Evolutionary conservation across 169 alveolate genomes (phyloP), one percentile per base, ranked within the genome.

Genomic region (Cryptosporidium canis): DNA sequence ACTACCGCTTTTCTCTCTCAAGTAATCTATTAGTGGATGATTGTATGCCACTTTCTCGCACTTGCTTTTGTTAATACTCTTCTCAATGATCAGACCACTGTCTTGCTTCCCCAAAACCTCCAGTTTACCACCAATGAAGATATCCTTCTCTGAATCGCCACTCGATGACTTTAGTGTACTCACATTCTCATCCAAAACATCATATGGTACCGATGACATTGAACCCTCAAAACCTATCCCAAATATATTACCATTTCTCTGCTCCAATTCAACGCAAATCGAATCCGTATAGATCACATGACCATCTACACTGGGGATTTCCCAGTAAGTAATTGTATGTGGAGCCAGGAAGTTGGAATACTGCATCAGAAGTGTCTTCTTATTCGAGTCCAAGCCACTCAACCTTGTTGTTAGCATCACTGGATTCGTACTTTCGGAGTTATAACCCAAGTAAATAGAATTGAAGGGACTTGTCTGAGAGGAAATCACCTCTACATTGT

Each of bases 181-280:
- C 2, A 58, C 48, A 58, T 43, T 77, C 31, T 77, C 87, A 58
- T 77, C 87, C 44, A 58, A 41, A 21, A 64, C 24, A 16, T 77
- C 87, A 58, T 55, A 61, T 35, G 87, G 87, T 35, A 55, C 72
- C 39, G 70, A 58, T 11, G 70, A 58, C 87, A 77, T 77, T 11
- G 87, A 77, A 56, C 87, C 87, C 27, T 77, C 87, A 61, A 77
- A 77, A 16, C 87, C 87, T 12, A 77, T 55, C 7, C 87, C 87
- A 21, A 77, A 37, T 14, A 77, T 77, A 58, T 77, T 77, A 3
- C 87, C 87, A 77, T 61, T 61, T 44, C 61, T 58, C 27, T 77
- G 87, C 37, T 77, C 87, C n/a, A 77, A 39, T 61, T 77, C 87
- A 39, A 77, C 87, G 41, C 87, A 77, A 31, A 77, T 58, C 21